phyloP scores from a whole-genome alignment of 345 rosid genomes.

The Laguncularia racemosa region DNA sequence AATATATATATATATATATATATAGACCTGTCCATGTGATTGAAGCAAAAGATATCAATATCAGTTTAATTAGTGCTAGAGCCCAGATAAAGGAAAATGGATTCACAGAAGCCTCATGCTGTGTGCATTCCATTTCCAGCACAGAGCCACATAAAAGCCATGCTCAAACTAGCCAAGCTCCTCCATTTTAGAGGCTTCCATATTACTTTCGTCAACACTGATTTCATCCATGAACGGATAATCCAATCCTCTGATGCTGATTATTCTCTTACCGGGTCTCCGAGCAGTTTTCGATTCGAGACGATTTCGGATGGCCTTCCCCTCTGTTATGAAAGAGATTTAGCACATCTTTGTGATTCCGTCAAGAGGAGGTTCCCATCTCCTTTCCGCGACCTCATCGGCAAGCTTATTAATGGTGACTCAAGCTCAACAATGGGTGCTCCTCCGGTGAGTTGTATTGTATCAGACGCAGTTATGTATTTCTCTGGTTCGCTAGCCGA shows the following conservation, averaged over 20 bases:
- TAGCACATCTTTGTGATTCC: not conserved
- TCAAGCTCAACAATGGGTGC: not conserved
- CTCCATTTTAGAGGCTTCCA: conserved; percentile 8
- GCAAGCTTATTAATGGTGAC: conserved; percentile 4
- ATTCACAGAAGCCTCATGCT: not conserved
- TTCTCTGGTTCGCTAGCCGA: not conserved
- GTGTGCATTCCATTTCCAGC: conserved; percentile 9
- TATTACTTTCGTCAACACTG: conserved; percentile 14
- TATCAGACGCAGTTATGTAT: not conserved
- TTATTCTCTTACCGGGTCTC: not conserved
- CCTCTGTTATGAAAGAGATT: too few relatives aligned
- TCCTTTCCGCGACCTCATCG: conserved; percentile 2
- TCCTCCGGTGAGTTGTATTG: conserved; percentile 7
- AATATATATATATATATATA: too few relatives aligned
- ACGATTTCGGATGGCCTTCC: not conserved
- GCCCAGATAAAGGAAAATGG: too few relatives aligned
- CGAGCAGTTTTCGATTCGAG: conserved; percentile 1
- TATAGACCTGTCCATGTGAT: too few relatives aligned
- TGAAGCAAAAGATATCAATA: too few relatives aligned
- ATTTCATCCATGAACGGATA: conserved; percentile 1
- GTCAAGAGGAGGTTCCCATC: not conserved
- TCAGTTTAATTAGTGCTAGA: too few relatives aligned
- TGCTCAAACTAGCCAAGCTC: conserved; percentile 13
- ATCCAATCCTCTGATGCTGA: conserved; percentile 1
- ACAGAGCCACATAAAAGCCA: conserved; percentile 10